Evolutionary conservation across 73 alveolate species (phyloP).

Genomic region (Paramecium tetraurelia): DNA sequence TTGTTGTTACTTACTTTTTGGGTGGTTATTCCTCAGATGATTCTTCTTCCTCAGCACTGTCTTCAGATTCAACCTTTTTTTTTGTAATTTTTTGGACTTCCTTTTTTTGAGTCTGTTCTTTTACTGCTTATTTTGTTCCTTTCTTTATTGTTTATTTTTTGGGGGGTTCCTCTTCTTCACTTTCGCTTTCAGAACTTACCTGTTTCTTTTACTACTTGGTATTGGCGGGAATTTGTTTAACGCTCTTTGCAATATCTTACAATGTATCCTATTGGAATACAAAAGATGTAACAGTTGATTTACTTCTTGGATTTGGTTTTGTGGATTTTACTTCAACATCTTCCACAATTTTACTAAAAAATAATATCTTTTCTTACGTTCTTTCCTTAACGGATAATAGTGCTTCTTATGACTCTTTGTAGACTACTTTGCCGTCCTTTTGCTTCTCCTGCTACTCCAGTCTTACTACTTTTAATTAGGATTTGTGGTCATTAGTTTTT

Average conservation of each 20-base stretch:
- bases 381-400: background rate
- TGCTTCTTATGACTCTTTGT: background rate
- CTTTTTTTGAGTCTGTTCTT: background rate
- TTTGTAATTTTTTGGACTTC: background rate
- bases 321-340: slow-evolving; percentile 2
- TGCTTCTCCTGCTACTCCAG: background rate
- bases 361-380: background rate
- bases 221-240: slow-evolving; percentile 37
- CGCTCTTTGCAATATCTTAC: background rate
- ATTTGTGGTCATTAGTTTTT: slow-evolving; percentile 17
- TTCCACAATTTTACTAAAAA: slow-evolving; percentile 14
- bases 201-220: background rate
- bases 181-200: background rate
- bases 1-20: background rate
- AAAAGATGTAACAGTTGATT: background rate
- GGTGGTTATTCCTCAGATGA: background rate
- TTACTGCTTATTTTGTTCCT: background rate
- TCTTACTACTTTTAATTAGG: background rate
- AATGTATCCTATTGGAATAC: background rate
- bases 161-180: background rate
- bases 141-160: background rate
- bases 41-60: background rate
- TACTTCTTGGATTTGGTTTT: background rate
- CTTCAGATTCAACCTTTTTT: background rate
- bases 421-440: background rate